These are phyloP conservation scores for Pestalotiopsis sp. DNA, from an alignment of 2,329 filamentous ascomycete species.

Conservation along the genomic window DNA sequence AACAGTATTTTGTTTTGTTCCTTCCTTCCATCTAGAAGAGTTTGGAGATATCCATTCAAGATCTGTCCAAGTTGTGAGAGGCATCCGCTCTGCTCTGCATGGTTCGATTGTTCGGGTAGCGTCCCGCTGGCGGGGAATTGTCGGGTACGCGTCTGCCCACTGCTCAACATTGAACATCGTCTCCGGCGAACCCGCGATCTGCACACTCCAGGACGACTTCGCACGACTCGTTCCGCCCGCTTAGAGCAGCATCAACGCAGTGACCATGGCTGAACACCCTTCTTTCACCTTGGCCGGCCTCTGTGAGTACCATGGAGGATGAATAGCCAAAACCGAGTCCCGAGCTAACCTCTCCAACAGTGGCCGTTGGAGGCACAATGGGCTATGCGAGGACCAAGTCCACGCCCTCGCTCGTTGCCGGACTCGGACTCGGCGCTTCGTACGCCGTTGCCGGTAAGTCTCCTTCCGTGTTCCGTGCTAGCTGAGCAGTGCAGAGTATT, in stretches of 20 bases:
- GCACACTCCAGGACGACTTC: neutral
- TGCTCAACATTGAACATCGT: neutral
- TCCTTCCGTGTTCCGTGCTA: neutral
- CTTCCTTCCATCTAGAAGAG: too few relatives aligned
- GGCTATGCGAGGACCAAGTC: slow-evolving; percentile 33
- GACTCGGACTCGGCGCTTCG: slow-evolving; percentile 33
- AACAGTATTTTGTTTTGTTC: too few relatives aligned
- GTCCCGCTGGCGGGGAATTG: slow-evolving; percentile 2
- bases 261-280: slow-evolving; percentile 42
- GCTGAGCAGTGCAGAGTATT: neutral
- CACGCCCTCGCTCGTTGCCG: slow-evolving; percentile 35
- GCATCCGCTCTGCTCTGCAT: neutral
- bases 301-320: slow-evolving; percentile 28
- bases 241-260: neutral
- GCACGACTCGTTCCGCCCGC: neutral
- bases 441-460: slow-evolving; percentile 32
- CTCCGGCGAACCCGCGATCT: neutral
- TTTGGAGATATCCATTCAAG: neutral
- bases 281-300: slow-evolving; percentile 42
- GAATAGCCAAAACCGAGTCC: neutral
- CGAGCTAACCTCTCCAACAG: slow-evolving; percentile 18
- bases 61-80: neutral
- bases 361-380: slow-evolving; percentile 35
- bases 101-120: neutral
- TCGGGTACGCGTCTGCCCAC: neutral